phyloP scores from a whole-genome alignment of 495 filamentous ascomycete genomes.

The Tuber magnatum region DNA sequence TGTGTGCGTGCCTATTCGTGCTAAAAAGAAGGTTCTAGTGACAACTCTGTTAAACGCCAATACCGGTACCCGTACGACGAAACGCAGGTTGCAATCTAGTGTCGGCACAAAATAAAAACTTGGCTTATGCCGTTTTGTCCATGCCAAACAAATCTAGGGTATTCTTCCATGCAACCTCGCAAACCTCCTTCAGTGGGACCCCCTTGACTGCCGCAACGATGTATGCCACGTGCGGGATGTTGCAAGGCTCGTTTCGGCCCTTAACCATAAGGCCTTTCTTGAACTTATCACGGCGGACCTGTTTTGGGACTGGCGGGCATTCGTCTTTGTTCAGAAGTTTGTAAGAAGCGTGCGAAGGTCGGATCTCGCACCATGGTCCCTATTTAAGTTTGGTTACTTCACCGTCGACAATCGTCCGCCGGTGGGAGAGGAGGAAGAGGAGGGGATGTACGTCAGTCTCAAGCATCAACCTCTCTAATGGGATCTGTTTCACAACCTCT shows the following conservation, averaged over 20 bases:
- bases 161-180: constrained; percentile 80
- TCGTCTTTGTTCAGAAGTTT: constrained; percentile 47
- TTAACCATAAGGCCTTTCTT: constrained; percentile 75
- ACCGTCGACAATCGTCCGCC: neutral
- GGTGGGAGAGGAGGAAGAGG: neutral
- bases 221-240: constrained; percentile 74
- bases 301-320: constrained; percentile 36
- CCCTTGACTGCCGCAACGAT: constrained; percentile 81
- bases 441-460: constrained; percentile 64
- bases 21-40: neutral
- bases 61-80: neutral
- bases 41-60: neutral
- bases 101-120: neutral
- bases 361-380: constrained; percentile 73
- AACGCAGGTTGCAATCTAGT: neutral
- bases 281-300: constrained; percentile 92
- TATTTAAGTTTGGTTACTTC: neutral
- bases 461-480: constrained; percentile 67
- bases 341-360: constrained; percentile 57
- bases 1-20: neutral
- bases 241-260: constrained; percentile 82
- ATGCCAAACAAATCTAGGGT: constrained; percentile 73
- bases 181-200: constrained; percentile 67
- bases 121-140: constrained; percentile 43
- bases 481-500: constrained; percentile 67